These are phyloP conservation scores for Macaranga tanarius DNA, from an alignment of 441 rosid genomes.

Conservation along the genomic window DNA sequence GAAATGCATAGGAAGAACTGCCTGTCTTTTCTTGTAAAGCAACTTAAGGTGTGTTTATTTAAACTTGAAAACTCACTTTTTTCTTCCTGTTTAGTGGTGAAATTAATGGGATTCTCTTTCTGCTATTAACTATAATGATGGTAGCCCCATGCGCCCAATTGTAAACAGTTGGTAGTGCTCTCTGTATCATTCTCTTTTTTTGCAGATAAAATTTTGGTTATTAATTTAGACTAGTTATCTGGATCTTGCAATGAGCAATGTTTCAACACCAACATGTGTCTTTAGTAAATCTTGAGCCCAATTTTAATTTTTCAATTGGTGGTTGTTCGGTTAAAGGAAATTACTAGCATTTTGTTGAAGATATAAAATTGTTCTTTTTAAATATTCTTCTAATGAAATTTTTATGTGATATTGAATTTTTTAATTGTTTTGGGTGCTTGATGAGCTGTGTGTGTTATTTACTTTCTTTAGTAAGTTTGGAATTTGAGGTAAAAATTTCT, in stretches of 20 bases:
- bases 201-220: neutral
- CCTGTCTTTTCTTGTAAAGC: constrained; percentile 63
- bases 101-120: neutral
- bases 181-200: neutral
- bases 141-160: neutral
- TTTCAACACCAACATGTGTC: neutral
- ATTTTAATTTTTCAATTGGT: neutral
- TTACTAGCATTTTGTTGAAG: neutral
- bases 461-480: neutral
- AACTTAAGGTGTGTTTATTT: constrained; percentile 49
- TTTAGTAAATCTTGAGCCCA: neutral
- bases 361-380: neutral
- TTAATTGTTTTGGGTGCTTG: neutral
- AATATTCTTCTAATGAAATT: neutral
- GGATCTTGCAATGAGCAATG: neutral
- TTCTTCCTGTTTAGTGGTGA: neutral
- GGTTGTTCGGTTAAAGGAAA: neutral
- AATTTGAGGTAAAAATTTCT: neutral
- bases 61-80: neutral
- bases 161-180: neutral
- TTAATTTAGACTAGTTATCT: neutral
- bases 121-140: neutral
- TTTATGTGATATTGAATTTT: neutral
- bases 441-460: neutral
- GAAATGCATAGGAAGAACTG: constrained; percentile 60